phyloP scores from a whole-genome alignment of 257 asterid genomes.

The Phtheirospermum japonicum region DNA sequence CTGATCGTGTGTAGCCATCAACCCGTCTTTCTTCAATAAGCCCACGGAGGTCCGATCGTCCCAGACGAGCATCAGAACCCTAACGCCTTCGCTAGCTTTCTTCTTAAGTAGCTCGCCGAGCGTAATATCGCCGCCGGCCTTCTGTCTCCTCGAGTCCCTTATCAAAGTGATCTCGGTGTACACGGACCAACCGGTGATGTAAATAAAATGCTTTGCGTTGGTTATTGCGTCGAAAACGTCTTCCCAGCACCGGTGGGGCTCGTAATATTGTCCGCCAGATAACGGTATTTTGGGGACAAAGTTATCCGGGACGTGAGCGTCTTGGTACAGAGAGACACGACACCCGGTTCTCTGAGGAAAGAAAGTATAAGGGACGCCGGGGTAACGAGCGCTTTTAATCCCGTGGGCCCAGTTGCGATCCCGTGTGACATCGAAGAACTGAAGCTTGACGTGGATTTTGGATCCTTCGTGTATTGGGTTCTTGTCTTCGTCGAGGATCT shows the following conservation, averaged over 20 bases:
- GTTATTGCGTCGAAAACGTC: constrained; percentile 83
- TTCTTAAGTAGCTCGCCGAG: constrained; percentile 85
- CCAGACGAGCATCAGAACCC: constrained; percentile 94
- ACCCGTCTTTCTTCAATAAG: constrained; percentile 74
- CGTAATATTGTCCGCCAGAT: constrained; percentile 72
- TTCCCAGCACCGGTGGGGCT: constrained; percentile 93
- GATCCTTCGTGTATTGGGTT: constrained; percentile 68
- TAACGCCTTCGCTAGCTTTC: constrained; percentile 82
- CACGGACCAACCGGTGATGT: constrained; percentile 98
- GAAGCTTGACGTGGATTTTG: constrained; percentile 81
- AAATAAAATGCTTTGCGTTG: constrained; percentile 83
- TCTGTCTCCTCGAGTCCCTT: constrained; percentile 78
- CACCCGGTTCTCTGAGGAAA: constrained; percentile 85
- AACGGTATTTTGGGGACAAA: constrained; percentile 76
- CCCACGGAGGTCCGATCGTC: constrained; percentile 91
- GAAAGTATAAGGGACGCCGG: constrained; percentile 92
- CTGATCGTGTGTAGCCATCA: constrained; percentile 96
- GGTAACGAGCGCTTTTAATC: constrained; percentile 58
- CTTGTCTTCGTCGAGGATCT: constrained; percentile 68
- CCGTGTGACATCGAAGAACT: constrained; percentile 65
- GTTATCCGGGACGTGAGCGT: constrained; percentile 81
- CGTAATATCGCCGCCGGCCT: constrained; percentile 72
- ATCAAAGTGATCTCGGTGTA: constrained; percentile 72
- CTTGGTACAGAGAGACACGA: constrained; percentile 81
- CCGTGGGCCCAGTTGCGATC: constrained; percentile 89